phyloP scores from a whole-genome alignment of 2,329 filamentous ascomycete species.

The Verticillium zaregamsianum region DNA sequence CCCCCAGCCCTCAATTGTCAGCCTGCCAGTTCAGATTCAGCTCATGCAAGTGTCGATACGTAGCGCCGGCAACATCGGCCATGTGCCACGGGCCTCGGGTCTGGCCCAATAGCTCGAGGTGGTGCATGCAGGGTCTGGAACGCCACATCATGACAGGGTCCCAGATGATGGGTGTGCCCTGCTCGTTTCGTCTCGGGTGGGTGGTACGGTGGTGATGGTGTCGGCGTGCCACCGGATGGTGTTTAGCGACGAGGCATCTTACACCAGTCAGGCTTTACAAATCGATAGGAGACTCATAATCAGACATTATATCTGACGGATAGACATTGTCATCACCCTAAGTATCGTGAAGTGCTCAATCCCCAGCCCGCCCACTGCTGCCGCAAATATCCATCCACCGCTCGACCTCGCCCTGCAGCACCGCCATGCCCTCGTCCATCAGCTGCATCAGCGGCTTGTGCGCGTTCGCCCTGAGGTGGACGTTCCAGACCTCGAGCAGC shows the following conservation, averaged over 20 bases:
- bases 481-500: slow-evolving; percentile 40
- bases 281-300: no score
- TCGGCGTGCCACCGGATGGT: no score
- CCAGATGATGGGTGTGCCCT: not conserved
- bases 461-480: slow-evolving; percentile 33
- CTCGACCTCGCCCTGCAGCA: slow-evolving; percentile 36
- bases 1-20: not conserved
- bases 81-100: not conserved
- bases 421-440: slow-evolving; percentile 40
- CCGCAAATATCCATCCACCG: slow-evolving; percentile 44
- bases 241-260: no score
- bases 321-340: no score
- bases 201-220: no score
- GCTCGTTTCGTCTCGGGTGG: no score
- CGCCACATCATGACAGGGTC: not conserved
- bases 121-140: not conserved
- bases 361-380: slow-evolving; percentile 36
- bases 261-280: no score
- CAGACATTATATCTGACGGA: no score
- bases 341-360: no score
- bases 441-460: slow-evolving; percentile 30
- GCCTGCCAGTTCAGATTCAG: no score
- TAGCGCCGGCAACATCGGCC: not conserved
- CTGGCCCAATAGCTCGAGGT: not conserved
- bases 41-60: not conserved